phyloP scores from a whole-genome alignment of 2,329 filamentous ascomycete genomes.

The Ophiostoma quercus region DNA sequence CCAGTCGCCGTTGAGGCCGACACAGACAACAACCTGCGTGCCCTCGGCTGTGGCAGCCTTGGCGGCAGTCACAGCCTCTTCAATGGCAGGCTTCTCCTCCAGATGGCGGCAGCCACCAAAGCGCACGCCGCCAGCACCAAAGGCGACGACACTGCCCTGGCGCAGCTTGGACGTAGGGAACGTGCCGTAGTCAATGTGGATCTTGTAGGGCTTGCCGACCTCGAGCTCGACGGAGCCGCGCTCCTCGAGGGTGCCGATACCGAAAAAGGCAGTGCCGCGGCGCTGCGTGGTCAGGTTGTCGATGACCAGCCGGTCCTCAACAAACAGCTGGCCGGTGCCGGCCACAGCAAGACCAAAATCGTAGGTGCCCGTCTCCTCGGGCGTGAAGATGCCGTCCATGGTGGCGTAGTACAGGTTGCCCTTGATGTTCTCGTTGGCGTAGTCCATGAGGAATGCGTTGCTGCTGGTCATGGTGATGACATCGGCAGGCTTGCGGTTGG shows the following conservation, averaged over 20 bases:
- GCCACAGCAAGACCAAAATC: constrained; percentile 34
- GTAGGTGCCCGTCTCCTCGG: constrained; percentile 32
- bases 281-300: constrained; percentile 35
- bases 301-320: constrained; percentile 36
- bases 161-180: constrained; percentile 21
- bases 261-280: constrained; percentile 34
- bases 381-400: constrained; percentile 34
- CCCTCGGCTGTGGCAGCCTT: constrained; percentile 41
- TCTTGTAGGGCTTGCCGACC: constrained; percentile 32
- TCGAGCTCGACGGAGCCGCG: constrained; percentile 31
- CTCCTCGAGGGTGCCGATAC: constrained; percentile 34
- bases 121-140: constrained; percentile 39
- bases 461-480: constrained; percentile 42
- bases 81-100: constrained; percentile 22
- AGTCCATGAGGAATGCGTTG: constrained; percentile 46
- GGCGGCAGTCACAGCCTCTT: constrained; percentile 35
- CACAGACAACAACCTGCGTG: constrained; percentile 56
- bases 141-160: constrained; percentile 40
- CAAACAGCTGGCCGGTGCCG: constrained; percentile 34
- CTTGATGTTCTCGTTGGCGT: constrained; percentile 38
- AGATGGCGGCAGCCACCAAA: constrained; percentile 22
- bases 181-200: constrained; percentile 31
- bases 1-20: constrained; percentile 48
- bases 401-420: constrained; percentile 38
- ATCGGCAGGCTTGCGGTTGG: constrained; percentile 29